A percentile compares a stretch with the other conserved stretches of the same genome.
phyloP scores from a whole-genome alignment of 2,329 filamentous ascomycete species.

The Pseudogymnoascus destructans region DNA sequence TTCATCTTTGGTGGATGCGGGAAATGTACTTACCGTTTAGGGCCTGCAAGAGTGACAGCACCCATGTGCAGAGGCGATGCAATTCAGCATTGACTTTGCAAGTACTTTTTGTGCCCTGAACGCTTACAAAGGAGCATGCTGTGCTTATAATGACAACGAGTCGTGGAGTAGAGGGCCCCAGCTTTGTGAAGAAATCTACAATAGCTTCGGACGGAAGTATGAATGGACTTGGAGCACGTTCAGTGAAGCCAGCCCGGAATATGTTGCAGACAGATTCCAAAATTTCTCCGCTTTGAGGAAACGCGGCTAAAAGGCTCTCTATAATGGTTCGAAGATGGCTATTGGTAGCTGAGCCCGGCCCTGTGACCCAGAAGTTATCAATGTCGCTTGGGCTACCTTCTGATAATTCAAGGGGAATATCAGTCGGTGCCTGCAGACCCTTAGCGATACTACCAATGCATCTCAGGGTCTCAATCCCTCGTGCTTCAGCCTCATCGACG shows the following conservation, averaged over 20 bases:
- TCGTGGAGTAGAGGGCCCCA: conserved; percentile 47
- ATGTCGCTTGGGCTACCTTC: conserved; percentile 25
- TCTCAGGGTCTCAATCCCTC: conserved; percentile 38
- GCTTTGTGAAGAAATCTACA: conserved; percentile 51
- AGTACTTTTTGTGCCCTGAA: conserved; percentile 35
- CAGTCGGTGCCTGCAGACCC: conserved; percentile 55
- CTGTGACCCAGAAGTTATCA: conserved; percentile 35
- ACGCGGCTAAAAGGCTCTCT: conserved; percentile 36
- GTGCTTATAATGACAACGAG: conserved; percentile 58
- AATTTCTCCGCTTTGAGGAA: conserved; percentile 51
- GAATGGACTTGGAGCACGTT: conserved; percentile 61
- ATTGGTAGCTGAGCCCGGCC: conserved; percentile 37
- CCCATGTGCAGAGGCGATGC: conserved; percentile 44
- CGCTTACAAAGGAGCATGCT: conserved; percentile 56
- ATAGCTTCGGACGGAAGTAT: conserved; percentile 56
- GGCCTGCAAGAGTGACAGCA: conserved; percentile 46
- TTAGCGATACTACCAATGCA: conserved; percentile 60
- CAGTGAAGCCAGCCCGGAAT: conserved; percentile 61
- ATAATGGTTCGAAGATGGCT: conserved; percentile 38
- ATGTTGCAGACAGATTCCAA: conserved; percentile 60
- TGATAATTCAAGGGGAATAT: conserved; percentile 56
- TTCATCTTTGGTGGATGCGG: neutral
- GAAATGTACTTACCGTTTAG: conserved; percentile 38
- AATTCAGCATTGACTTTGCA: conserved; percentile 36
- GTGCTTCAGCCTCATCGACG: conserved; percentile 27